Evolutionary conservation across 1,284 basidiomycete genomes (phyloP).

Genomic region (Fomitopsis palustris): DNA sequence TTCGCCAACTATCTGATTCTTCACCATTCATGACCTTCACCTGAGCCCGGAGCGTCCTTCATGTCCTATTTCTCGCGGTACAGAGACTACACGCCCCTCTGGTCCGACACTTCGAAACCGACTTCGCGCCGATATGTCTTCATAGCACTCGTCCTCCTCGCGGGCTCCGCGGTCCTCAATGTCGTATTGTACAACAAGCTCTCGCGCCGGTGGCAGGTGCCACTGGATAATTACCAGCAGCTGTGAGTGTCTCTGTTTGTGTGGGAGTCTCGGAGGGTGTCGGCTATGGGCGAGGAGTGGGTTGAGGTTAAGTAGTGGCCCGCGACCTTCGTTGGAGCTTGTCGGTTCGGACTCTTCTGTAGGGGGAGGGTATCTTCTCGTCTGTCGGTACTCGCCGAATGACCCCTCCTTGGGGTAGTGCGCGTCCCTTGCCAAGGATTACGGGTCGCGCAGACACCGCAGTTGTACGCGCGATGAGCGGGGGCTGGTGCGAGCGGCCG

Average conservation of each 20-base stretch:
- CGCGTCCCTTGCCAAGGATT: no score
- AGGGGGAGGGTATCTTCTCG: no score
- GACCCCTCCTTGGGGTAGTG: no score
- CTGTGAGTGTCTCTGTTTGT: constrained; percentile 4
- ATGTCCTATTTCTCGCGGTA: constrained; percentile 6
- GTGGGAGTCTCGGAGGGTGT: not conserved
- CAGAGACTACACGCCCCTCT: constrained; percentile 10
- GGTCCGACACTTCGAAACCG: constrained; percentile 4
- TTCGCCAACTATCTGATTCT: not conserved
- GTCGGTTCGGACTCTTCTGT: no score
- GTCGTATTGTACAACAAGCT: constrained; percentile 5
- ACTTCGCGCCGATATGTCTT: constrained; percentile 2
- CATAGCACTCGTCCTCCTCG: not conserved
- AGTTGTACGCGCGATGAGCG: no score
- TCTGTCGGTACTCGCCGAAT: no score
- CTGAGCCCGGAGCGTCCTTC: not conserved
- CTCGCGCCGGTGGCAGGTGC: not conserved
- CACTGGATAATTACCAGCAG: constrained; percentile 9
- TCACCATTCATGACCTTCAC: not conserved
- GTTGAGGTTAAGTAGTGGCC: not conserved
- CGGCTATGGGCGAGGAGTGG: not conserved
- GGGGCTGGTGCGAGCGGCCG: no score
- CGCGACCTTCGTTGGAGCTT: no score
- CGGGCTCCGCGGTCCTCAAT: constrained; percentile 4
- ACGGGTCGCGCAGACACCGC: no score